Evolutionary conservation across 169 alveolate genomes (phyloP), one percentile per base, ranked within the genome.

Genomic region (Cyclospora cayetanensis): DNA sequence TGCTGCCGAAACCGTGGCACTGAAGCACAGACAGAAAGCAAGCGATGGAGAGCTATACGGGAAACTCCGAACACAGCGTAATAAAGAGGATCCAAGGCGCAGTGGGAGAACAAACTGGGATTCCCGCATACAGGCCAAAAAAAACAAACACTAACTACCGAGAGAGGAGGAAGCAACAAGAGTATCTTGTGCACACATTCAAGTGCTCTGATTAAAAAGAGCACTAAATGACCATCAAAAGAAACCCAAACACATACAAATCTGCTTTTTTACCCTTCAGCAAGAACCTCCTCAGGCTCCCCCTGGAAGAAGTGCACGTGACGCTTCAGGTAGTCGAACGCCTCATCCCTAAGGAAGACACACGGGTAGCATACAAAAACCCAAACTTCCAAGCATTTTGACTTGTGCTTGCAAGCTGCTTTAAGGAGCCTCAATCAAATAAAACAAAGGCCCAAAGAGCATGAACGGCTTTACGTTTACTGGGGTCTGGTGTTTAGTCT

Each of bases 221-320:
- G n/a, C n/a, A n/a, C n/a, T n/a, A n/a, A n/a, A n/a, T n/a, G n/a
- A n/a, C n/a, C n/a, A n/a, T n/a, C n/a, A n/a, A n/a, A n/a, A n/a
- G n/a, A n/a, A n/a, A n/a, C n/a, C n/a, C n/a, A n/a, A n/a, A n/a
- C n/a, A n/a, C n/a, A n/a, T n/a, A n/a, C n/a, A n/a, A n/a, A n/a
- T n/a, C 39, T 4, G 25, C 4, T 0, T 2, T 1, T 89, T 41
- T n/a, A 88, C 93, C 89, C 93, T 15, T 68, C 55, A 1, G 93
- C 1, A 34, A 72, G 63, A 39, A 88, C 90, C 25, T 70, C 86
- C n/a, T 55, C 88, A 5, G 25, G 66, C 43, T 88, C 93, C 29
- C 66, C 34, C 66, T 88, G 93, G 76, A 76, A 76, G 65, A 68
- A 70, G 46, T 88, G 93, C 43, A 88, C 82, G 77, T 88, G 88